Evolutionary conservation across 441 rosid species (phyloP), one percentile per base, ranked within the genome.

Genomic region (Populus hybrid): DNA sequence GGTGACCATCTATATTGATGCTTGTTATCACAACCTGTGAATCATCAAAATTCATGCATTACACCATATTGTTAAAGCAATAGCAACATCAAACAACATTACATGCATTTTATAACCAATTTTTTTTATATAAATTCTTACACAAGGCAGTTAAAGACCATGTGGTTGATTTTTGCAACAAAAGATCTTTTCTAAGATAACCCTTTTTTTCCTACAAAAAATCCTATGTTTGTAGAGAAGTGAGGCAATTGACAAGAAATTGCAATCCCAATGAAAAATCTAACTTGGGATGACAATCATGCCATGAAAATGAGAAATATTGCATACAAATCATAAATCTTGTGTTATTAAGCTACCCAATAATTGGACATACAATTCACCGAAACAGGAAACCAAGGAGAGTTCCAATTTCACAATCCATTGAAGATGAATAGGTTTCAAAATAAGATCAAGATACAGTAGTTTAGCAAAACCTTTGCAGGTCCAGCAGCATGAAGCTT

Each of bases 21-120:
- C 99, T 93, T 81, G 99, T 97, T 76, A 97, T 89, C 77, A 94
- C 94, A 82, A 97, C 98, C 99, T 97, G 93, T 84, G 70, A 87
- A 42, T 20, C 56, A 77, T 75, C 71, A 77, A 65, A 80, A 71
- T 67, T 69, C 31, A 45, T 65, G 6, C 18, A 18, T 33, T 66
- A 64, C 40, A 24, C 42, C 64, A 70, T 61, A 61, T 72, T 16
- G 35, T 28, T 14, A 75, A 31, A 75, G 24, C 64, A 65, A 68
- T 3, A 28, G 35, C 20, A 29, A 66, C 20, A 66, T 14, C 12
- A 66, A 66, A 66, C 69, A 24, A 64, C 14, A 64, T 64, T 64
- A 24, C 26, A 64, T 64, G 28, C 28, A 64, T 9, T 64, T 64
- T 24, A 64, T 64, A 64, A 24, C 24, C 11, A 64, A n/a, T 9